Evolutionary conservation across 1,139 yeast species (phyloP).

Genomic region (Chernovozyma aurita): DNA sequence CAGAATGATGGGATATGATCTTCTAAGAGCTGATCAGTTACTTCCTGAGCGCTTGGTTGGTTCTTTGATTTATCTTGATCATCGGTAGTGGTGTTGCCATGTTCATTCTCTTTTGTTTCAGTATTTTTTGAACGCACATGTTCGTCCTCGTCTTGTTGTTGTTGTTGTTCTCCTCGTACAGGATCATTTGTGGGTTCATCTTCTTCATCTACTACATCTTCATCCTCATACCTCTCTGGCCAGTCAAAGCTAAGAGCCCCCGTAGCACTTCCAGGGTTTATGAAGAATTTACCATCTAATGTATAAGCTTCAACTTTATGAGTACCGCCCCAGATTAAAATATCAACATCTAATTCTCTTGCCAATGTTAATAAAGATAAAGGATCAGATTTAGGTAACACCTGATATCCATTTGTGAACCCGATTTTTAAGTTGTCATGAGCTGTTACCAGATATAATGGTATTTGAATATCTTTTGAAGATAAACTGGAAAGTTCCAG

Average conservation of each 20-base stretch:
- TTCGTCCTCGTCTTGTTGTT: slow-evolving; percentile 15
- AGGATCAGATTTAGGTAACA: slow-evolving; percentile 85
- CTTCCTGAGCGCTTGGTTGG: slow-evolving; percentile 11
- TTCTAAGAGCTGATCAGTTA: slow-evolving; percentile 8
- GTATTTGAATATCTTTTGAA: slow-evolving; percentile 33
- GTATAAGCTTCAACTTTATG: slow-evolving; percentile 92
- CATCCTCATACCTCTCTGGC: slow-evolving; percentile 40
- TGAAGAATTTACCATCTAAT: slow-evolving; percentile 84
- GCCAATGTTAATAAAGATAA: slow-evolving; percentile 78
- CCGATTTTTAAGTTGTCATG: slow-evolving; percentile 79
- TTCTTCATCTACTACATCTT: slow-evolving; percentile 31
- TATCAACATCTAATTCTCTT: slow-evolving; percentile 87
- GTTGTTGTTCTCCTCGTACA: slow-evolving; percentile 11
- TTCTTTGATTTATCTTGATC: slow-evolving; percentile 11
- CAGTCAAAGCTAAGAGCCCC: slow-evolving; percentile 69
- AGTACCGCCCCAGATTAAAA: slow-evolving; percentile 94
- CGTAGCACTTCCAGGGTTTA: slow-evolving; percentile 95
- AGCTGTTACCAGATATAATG: slow-evolving; percentile 60
- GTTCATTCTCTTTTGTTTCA: slow-evolving; percentile 4
- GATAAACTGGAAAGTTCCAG: slow-evolving; percentile 29
- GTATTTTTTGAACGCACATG: slow-evolving; percentile 8
- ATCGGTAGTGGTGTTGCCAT: background rate
- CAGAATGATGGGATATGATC: slow-evolving; percentile 78
- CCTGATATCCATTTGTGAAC: slow-evolving; percentile 76
- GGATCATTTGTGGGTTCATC: slow-evolving; percentile 9